Evolutionary conservation across 1,284 basidiomycete species (phyloP), one percentile per base, ranked within the genome.

Genomic region (Trametes pubescens): DNA sequence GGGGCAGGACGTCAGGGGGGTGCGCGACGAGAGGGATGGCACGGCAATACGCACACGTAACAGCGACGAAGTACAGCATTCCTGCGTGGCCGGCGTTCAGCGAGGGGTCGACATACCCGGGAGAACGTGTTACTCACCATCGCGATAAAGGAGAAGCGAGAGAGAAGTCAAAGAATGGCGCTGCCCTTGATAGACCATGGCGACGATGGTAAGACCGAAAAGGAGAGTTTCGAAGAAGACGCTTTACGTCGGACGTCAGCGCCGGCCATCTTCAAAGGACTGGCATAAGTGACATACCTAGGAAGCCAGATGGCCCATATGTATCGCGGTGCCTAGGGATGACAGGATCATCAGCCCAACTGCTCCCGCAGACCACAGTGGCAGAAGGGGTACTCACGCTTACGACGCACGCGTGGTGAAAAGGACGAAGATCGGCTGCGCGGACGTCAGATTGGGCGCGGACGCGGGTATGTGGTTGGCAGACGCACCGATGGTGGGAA

Each of bases 291-390:
- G 6, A 55, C 70, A 14, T 43, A 74, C 74, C 69, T 76, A 48
- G 75, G 75, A 51, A 76, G 67, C 75, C 75, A 76, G 43, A 71
- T 68, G 16, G 68, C 51, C 75, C 75, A 76, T 18, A 76, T 68
- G 52, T 69, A 75, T 24, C 64, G 60, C 14, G 75, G 75, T 32
- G 71, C 73, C 75, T 76, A n/a, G 57, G 10, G 22, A 40, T 6
- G 14, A 22, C 11, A 35, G 8, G 7, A 1, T 21, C n/a, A 16
- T 51, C 49, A 51, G n/a, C 5, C 26, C 14, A 8, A 16, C 6
- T 9, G 48, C n/a, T 21, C n/a, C n/a, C 49, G 29, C 32, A 34
- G 29, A 51, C 18, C 29, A 18, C 18, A 21, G 26, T 9, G 18
- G 4, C 26, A 8, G 32, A 7, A 38, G 10, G 9, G 18, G 13